Evolutionary conservation across 495 filamentous ascomycete genomes (phyloP), one percentile per base, ranked within the genome.

Genomic region (Daldinia bambusicola): DNA sequence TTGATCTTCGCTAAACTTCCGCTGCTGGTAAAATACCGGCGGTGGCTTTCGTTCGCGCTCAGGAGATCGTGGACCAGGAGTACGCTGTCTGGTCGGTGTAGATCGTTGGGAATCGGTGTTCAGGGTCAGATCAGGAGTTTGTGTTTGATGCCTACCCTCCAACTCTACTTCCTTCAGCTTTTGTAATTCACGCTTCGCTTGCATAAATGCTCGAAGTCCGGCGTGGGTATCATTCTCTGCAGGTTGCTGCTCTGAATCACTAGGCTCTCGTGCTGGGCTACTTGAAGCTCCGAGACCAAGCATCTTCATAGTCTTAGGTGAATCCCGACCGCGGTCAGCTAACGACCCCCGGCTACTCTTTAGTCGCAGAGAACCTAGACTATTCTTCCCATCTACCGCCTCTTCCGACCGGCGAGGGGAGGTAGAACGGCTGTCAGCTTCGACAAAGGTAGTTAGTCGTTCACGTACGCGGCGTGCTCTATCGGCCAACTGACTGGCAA

Each of bases 381-480:
- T 83, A 73, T 89, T 91, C 52, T 87, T 52, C 63, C 78, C 67
- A 32, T 74, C 68, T 7, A 10, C 20, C 12, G 57, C 61, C 2
- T 81, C 85, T 36, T 45, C 81, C 76, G 34, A 77, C 70, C 60
- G 84, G 80, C 75, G 85, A 81, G 72, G 84, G 72, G 69, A 92
- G 81, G 75, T 84, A 79, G 79, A 86, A 84, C 70, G 76, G 51
- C 79, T 82, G 60, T 91, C 90, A 8, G 83, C 85, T 66, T 92
- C 91, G 14, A 88, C 89, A 71, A 90, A 91, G 16, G 84, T 92
- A 14, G 88, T 89, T 31, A 98, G 80, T 72, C 90, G 93, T 79
- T 97, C 93, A 68, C 94, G 90, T 36, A 97, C 91, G 16, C 88
- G 91, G 34, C 89, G 86, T 56, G 91, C 88, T 43, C 93, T 86